Conservation (phyloP, 164 flowering plant genomes). For the Macadamia integrifolia region DNA sequence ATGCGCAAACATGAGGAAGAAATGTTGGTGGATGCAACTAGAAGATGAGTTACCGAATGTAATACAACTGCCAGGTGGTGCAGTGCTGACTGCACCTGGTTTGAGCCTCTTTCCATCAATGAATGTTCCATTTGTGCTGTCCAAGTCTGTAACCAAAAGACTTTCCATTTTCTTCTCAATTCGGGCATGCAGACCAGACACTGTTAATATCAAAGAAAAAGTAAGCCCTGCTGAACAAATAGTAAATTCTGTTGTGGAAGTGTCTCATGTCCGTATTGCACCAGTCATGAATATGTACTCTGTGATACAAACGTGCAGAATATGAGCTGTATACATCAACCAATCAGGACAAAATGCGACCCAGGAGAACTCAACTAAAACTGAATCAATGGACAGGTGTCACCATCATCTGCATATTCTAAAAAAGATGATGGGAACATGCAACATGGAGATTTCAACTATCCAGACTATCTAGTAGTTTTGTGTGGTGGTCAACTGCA, state of each 20-base stretch:
- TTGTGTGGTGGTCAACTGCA: neutral
- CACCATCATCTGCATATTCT: neutral
- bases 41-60: conserved; percentile 51
- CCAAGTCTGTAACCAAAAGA: conserved; percentile 66
- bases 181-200: conserved; percentile 75
- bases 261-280: neutral
- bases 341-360: neutral
- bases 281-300: neutral
- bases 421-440: neutral
- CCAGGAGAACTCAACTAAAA: neutral
- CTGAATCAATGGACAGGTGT: no score
- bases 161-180: conserved; percentile 55
- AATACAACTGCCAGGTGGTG: conserved; percentile 51
- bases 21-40: neutral
- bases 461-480: neutral
- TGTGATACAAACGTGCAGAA: no score
- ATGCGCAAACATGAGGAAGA: no score
- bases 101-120: conserved; percentile 48
- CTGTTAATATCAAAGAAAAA: conserved; percentile 22
- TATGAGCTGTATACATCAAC: neutral
- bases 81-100: conserved; percentile 49
- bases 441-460: neutral
- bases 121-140: conserved; percentile 90
- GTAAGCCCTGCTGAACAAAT: neutral
- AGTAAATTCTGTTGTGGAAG: neutral